Percentiles rank a stretch among this genome's conserved stretches.
phyloP scores from a whole-genome alignment of 345 rosid species.

The Cardamine chenopodiifolia region DNA sequence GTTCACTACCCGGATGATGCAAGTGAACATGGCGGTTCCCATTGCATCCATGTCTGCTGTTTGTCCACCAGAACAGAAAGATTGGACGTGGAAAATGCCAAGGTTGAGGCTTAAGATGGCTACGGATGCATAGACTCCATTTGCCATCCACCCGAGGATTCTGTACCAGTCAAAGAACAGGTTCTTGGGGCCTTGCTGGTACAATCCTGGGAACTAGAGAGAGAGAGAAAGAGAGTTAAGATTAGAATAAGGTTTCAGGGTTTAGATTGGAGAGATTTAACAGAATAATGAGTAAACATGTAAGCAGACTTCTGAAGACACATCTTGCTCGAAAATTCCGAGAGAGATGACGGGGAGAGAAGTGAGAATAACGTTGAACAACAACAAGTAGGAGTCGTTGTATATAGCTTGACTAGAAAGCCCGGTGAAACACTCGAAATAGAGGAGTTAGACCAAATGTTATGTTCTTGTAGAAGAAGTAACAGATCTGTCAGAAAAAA shows the following conservation, averaged over 20 bases:
- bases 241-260: conserved; percentile 3
- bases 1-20: conserved; percentile 67
- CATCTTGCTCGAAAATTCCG: conserved; percentile 79
- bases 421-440: conserved; percentile 61
- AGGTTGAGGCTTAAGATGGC: conserved; percentile 54
- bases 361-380: conserved; percentile 71
- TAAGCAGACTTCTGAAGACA: conserved; percentile 71
- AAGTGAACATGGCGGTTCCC: conserved; percentile 62
- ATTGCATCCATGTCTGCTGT: conserved; percentile 55
- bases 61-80: conserved; percentile 50
- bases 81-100: conserved; percentile 44
- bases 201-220: conserved; percentile 70
- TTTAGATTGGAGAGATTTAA: background rate
- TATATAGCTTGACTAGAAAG: conserved; percentile 70
- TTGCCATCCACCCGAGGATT: conserved; percentile 72
- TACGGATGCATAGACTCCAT: conserved; percentile 61
- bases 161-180: conserved; percentile 64
- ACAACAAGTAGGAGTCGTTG: conserved; percentile 66
- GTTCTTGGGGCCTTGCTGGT: conserved; percentile 74
- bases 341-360: conserved; percentile 80
- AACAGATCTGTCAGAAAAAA: conserved; percentile 54
- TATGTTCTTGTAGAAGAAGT: conserved; percentile 80
- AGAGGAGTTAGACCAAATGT: conserved; percentile 78
- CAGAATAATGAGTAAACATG: conserved; percentile 48
- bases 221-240: background rate